Evolutionary conservation across 2,329 filamentous ascomycete genomes (phyloP), one percentile per base, ranked within the genome.

Genomic region (Talaromyces amestolkiae): DNA sequence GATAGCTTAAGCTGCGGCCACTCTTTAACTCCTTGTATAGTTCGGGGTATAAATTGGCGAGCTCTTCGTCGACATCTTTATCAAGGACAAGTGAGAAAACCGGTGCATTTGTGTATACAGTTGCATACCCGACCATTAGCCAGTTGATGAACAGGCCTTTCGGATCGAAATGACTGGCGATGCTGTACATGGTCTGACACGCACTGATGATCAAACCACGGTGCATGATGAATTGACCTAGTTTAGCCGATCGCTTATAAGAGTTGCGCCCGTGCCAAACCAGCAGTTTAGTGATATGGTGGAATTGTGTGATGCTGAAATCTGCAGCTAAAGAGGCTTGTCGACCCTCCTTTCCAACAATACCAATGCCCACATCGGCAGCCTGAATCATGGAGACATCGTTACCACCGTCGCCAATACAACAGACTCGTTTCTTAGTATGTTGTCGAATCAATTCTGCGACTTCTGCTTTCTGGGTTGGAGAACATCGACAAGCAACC

Each of bases 331-430:
- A 84, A 74, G 91, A 95, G 41, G 95, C 95, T 81, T 99, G 95
- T 24, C 92, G 88, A 39, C 95, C 95, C 81, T 99, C 95, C 81
- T 99, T 99, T 67, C 95, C 95, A 0, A 98, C 95, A 68, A 99
- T 99, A 67, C 95, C 95, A 31, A 99, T 94, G 67, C 96, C 96
- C 0, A 99, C 93, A 73, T 99, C 95, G 0, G 96, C 95, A 8
- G 95, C 94, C 82, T 98, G 95, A 71, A 99, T 99, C 95, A 99
- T 99, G 70, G 90, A 94, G 5, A 99, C 95, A 76, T 99, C 96
- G 79, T 99, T 99, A 72, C 96, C 95, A 70, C 95, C 95, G 74
- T 99, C 95, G 43, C 95, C 95, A 70, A 99, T 99, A 75, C 95
- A 98, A 80, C 93, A 97, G 17, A 98, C 91, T 15, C 96, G 90